A percentile compares a stretch with the other conserved stretches of the same genome.
These are phyloP conservation scores for Phylloporus sp. DNA, from an alignment of 768 basidiomycete genomes.

Conservation along the genomic window DNA sequence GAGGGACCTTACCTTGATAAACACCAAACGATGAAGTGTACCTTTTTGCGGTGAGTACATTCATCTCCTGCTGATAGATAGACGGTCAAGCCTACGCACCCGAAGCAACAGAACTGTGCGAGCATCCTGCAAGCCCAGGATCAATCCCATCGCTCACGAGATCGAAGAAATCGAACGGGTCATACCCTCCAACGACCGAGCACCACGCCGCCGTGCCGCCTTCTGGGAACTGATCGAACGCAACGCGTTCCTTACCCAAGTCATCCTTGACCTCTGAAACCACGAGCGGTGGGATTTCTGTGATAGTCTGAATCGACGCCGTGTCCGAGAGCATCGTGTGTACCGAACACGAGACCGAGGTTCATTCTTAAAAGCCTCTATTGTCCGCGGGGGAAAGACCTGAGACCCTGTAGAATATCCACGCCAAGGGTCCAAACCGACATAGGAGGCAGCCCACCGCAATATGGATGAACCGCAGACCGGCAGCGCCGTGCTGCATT, in stretches of 20 bases:
- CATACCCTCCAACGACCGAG: conserved; percentile 22
- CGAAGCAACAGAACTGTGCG: conserved; percentile 32
- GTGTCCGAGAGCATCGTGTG: conserved; percentile 5
- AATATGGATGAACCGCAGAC: not conserved
- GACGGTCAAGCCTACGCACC: conserved; percentile 21
- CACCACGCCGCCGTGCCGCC: conserved; percentile 28
- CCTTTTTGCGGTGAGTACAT: conserved; percentile 15
- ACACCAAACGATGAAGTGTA: conserved; percentile 37
- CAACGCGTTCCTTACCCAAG: not conserved
- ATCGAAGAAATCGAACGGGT: not conserved
- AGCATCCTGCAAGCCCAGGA: conserved; percentile 22
- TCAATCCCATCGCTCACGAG: not conserved
- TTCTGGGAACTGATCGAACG: conserved; percentile 22
- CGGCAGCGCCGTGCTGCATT: not conserved
- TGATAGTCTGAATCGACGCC: not conserved
- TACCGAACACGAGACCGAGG: not conserved
- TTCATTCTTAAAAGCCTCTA: not conserved
- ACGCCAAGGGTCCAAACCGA: not conserved
- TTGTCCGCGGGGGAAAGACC: not conserved
- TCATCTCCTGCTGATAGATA: not conserved
- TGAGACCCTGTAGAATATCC: not conserved
- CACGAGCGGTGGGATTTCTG: not conserved
- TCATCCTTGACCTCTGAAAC: conserved; percentile 1
- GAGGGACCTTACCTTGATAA: conserved; percentile 33
- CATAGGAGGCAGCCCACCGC: not conserved